A percentile compares a stretch with the other conserved stretches of the same genome.
Evolutionary conservation across 169 alveolate species (phyloP).

Genomic region (Perkinsus olseni): DNA sequence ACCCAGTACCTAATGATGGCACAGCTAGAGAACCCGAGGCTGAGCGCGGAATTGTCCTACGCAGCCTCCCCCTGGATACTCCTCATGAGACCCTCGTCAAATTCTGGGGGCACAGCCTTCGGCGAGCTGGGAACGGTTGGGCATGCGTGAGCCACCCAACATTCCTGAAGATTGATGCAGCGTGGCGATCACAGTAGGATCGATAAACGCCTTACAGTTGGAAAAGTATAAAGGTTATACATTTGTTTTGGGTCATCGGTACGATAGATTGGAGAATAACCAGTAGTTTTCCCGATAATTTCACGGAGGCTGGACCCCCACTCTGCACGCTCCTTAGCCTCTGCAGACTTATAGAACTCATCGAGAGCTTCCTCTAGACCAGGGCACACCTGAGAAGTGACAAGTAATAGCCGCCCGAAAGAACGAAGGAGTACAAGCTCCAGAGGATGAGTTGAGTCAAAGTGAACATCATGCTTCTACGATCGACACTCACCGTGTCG

Average conservation of each 20-base stretch:
- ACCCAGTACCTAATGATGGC: background rate
- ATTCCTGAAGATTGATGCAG: background rate
- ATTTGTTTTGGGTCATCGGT: background rate
- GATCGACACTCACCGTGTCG: background rate
- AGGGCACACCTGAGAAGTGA: background rate
- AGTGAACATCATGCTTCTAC: background rate
- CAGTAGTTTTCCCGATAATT: background rate
- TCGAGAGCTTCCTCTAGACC: background rate
- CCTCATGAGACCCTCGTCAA: background rate
- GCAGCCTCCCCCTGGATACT: background rate
- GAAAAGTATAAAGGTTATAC: background rate
- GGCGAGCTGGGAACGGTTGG: background rate
- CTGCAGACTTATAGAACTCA: background rate
- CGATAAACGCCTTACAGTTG: background rate
- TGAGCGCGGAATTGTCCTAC: background rate
- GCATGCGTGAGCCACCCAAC: background rate
- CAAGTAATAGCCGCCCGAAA: too few species aligned
- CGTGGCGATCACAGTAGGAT: background rate
- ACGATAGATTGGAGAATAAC: background rate
- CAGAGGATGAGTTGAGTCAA: too few species aligned
- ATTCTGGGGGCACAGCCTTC: background rate
- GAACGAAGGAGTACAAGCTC: too few species aligned
- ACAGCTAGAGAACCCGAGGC: background rate
- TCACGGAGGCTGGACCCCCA: background rate
- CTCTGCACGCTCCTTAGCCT: background rate